phyloP scores from a whole-genome alignment of 2,329 filamentous ascomycete species.

The Neonectria coccinea region DNA sequence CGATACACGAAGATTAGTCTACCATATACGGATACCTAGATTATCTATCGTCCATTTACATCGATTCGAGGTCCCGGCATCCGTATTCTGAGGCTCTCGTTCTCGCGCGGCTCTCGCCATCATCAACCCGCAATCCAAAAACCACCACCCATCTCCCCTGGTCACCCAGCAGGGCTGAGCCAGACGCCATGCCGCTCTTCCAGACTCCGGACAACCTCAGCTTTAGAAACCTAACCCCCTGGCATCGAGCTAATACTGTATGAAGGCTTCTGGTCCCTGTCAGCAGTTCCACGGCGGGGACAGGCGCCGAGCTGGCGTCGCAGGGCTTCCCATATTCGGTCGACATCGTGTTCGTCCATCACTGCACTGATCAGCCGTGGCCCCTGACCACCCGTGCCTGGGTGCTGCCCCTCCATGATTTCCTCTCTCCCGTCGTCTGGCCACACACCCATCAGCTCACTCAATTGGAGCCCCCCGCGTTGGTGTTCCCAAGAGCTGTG shows the following conservation, averaged over 20 bases:
- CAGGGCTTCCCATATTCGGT: slow-evolving; percentile 31
- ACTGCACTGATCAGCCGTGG: neutral
- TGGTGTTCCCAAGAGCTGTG: neutral
- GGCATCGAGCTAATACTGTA: slow-evolving; percentile 9
- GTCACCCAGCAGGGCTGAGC: slow-evolving; percentile 38
- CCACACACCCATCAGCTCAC: slow-evolving; percentile 7
- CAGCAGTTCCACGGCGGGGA: slow-evolving; percentile 8
- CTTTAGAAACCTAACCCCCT: neutral
- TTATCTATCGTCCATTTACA: neutral
- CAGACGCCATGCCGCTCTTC: slow-evolving; percentile 32
- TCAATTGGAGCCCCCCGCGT: slow-evolving; percentile 13
- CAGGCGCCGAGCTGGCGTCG: slow-evolving; percentile 14
- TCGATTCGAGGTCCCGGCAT: neutral
- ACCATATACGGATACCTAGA: too few species aligned
- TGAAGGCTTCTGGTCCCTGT: neutral
- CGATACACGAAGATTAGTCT: neutral
- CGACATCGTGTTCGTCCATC: slow-evolving; percentile 15
- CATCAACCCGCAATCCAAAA: slow-evolving; percentile 2
- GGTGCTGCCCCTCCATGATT: slow-evolving; percentile 15
- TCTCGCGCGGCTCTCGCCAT: slow-evolving; percentile 9
- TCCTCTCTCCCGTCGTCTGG: slow-evolving; percentile 18
- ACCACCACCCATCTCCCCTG: slow-evolving; percentile 12
- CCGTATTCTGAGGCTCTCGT: neutral
- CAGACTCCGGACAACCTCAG: slow-evolving; percentile 10
- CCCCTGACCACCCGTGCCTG: slow-evolving; percentile 4